Base-by-base conservation (phyloP, 129 eudicot genomes). In the Logfia minima region DNA sequence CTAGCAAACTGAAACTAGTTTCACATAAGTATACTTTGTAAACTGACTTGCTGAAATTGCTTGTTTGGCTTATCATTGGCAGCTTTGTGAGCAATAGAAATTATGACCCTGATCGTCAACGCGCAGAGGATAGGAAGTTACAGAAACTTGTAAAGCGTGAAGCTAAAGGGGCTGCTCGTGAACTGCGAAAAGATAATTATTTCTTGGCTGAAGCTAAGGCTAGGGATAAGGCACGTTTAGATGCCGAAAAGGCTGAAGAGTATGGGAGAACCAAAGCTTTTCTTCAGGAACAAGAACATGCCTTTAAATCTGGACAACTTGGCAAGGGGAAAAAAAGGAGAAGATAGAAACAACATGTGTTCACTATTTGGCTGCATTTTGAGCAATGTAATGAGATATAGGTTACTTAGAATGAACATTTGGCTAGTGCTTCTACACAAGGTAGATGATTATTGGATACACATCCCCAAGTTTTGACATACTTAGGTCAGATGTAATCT, bases 251-350 rank as follows among this genome's bases (percentile, higher is more conserved):
- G 61, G 89, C 90, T 3, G 96, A 90, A 81, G 89, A 85, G 71
- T 82, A 85, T 62, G 97, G 99, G 34, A 86, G 88, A 77, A 76
- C 80, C 2, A 80, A 75, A 88, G 94, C 99, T 78, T 95, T 95
- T 76, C 97, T 95, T 32, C 99, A 95, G 79, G 99, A 95, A 69
- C 99, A 95, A 83, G 99, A 95, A 79, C 97, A 95, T 77, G 97
- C 97, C 1, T 89, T 82, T 63, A 95, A 95, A 81, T 95, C 97
- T 29, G 97, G 99, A 34, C 99, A 95, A 78, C 80, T 95, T 75
- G 99, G 99, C 45, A 94, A 91, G 73, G 76, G 83, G 51, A 87
- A 75, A 35, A 95, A 91, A 80, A 82, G 93, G 29, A 86, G 96
- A 31, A 82, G 92, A 78, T 86, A 82, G 85, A 37, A 21, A 21